Base-by-base conservation (phyloP, 2,329 filamentous ascomycete genomes). In the Aureobasidium sp. region DNA sequence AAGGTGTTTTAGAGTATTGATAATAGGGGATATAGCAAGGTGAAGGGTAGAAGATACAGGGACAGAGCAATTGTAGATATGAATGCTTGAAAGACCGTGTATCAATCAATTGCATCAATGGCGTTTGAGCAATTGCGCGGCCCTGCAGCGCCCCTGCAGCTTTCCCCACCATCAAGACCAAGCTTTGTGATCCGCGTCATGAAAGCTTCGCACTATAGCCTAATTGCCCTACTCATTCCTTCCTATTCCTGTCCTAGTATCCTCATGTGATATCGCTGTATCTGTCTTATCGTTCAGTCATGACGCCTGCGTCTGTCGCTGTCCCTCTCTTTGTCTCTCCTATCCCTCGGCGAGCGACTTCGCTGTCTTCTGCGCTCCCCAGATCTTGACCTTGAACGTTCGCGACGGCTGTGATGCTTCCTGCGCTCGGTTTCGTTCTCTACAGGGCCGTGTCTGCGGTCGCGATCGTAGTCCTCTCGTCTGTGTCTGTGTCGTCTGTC, bases 401-500 rank as follows among this genome's bases (percentile, higher is more conserved):
- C 21, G 21, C 21, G 21, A 21, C 21, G 21, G 21, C 21, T 21
- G 21, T 21, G 21, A 21, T 21, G 21, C 21, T 21, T 59, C 29
- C 57, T 61, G 21, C 63, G 58, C 6, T 62, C 53, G 62, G 62
- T 41, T 58, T 61, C 11, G 64, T 61, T 34, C 63, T 55, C n/a
- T 54, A 29, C 25, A 49, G 59, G 62, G 37, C 44, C 44, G 3
- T 45, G 42, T 61, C 58, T 63, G n/a, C 42, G 42, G 14, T 51
- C 61, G 42, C 44, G 29, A 16, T 63, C 55, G 27, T 37, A 63
- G 64, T 45, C 61, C 5, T 58, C 54, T 37, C 63, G 50, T 49
- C 61, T 51, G 50, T 66, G 66, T n/a, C 66, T 62, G 41, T 69
- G 67, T 65, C 63, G 34, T 25, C 69, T 62, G 16, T 59, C 47